Conservation (phyloP, 768 basidiomycete species). For the Kondoa subrosea region DNA sequence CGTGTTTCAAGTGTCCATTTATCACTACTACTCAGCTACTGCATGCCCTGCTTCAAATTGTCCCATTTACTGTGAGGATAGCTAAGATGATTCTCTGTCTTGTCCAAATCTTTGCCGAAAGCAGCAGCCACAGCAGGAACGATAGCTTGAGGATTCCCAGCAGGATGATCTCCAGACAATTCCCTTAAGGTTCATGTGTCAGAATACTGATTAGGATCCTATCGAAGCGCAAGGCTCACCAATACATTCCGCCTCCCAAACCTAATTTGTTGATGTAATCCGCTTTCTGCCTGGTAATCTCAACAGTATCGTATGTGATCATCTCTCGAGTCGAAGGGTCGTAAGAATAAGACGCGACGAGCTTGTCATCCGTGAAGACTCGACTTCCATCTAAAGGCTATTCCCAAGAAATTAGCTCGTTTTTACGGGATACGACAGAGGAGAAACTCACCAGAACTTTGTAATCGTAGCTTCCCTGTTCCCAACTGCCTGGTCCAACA, state of each 20-base stretch:
- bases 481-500: slow-evolving; percentile 77
- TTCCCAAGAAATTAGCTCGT: not conserved
- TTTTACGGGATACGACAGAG: not conserved
- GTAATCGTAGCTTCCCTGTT: slow-evolving; percentile 56
- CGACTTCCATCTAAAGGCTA: slow-evolving; percentile 53
- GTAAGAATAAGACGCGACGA: slow-evolving; percentile 68
- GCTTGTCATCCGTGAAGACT: slow-evolving; percentile 47
- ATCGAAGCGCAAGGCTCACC: slow-evolving; percentile 27
- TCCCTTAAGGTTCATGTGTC: slow-evolving; percentile 45
- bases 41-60: slow-evolving; percentile 60
- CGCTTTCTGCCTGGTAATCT: slow-evolving; percentile 55
- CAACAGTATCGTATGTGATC: slow-evolving; percentile 62
- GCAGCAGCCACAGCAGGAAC: slow-evolving; percentile 54
- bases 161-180: slow-evolving; percentile 68
- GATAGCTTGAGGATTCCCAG: slow-evolving; percentile 50
- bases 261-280: slow-evolving; percentile 28
- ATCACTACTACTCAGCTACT: too few relatives aligned
- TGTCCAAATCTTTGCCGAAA: slow-evolving; percentile 39
- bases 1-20: too few relatives aligned
- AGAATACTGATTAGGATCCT: not conserved
- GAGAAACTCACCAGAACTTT: slow-evolving; percentile 42
- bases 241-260: slow-evolving; percentile 78
- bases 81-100: slow-evolving; percentile 58
- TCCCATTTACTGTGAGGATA: slow-evolving; percentile 64
- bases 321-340: slow-evolving; percentile 57